These are phyloP conservation scores for Russula sp. DNA, from an alignment of 768 basidiomycete species.

Conservation along the genomic window DNA sequence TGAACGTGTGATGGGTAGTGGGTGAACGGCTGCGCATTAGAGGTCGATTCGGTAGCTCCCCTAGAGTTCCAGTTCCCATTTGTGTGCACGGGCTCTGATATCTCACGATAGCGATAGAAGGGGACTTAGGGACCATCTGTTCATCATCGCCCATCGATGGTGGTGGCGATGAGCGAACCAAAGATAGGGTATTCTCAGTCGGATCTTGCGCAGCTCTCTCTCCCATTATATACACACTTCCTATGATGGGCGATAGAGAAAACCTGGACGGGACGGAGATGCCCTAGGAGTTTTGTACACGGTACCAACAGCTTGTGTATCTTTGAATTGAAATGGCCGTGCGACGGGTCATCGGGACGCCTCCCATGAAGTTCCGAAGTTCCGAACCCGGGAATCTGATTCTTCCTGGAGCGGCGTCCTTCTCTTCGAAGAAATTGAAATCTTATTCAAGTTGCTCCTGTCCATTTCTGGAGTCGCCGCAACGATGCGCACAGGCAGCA, in stretches of 20 bases:
- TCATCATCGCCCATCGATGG: constrained; percentile 6
- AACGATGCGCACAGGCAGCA: constrained; percentile 8
- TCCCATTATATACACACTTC: not conserved
- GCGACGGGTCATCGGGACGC: constrained; percentile 4
- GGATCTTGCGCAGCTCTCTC: constrained; percentile 6
- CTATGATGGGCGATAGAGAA: not conserved
- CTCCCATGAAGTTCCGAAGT: not conserved
- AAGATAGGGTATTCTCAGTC: constrained; percentile 3
- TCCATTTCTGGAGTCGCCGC: constrained; percentile 5
- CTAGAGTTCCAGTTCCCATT: constrained; percentile 15
- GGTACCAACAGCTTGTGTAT: too few species aligned
- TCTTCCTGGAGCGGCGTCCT: not conserved
- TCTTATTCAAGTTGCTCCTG: not conserved
- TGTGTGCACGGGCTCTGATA: not conserved
- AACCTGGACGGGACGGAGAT: not conserved
- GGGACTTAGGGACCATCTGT: not conserved
- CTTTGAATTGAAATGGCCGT: not conserved
- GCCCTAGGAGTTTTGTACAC: not conserved
- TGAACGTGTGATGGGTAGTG: constrained; percentile 46
- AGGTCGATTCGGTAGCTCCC: not conserved
- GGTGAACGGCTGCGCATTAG: not conserved
- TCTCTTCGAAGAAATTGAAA: not conserved
- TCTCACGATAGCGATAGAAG: not conserved
- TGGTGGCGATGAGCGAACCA: not conserved
- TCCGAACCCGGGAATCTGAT: not conserved